phyloP scores from a whole-genome alignment of 306 rosid species.

The Delonix regia region DNA sequence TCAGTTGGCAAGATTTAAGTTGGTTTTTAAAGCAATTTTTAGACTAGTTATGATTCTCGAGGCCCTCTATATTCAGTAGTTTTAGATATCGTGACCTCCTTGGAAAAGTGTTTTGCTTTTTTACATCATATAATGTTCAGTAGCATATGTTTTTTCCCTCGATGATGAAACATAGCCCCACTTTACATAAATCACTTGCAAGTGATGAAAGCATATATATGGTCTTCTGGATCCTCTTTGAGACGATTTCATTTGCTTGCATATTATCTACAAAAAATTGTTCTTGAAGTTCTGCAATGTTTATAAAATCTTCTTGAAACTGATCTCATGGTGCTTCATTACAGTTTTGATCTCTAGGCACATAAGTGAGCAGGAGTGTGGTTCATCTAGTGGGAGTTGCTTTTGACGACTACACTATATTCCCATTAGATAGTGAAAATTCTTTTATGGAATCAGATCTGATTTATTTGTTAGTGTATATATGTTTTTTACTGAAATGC shows the following conservation, averaged over 20 bases:
- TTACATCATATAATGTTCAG: background rate
- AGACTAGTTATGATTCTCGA: background rate
- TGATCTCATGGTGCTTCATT: background rate
- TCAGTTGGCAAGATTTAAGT: background rate
- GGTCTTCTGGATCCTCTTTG: constrained; percentile 14
- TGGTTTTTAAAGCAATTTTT: background rate
- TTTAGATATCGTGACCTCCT: background rate
- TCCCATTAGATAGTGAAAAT: background rate
- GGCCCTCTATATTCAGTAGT: background rate
- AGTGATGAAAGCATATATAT: background rate
- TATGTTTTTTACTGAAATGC: background rate
- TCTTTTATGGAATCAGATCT: background rate
- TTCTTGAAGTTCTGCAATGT: background rate
- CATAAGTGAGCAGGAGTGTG: background rate
- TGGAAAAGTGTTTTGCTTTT: background rate
- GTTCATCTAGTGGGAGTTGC: background rate
- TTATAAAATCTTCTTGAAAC: background rate
- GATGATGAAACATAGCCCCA: background rate
- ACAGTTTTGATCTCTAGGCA: background rate
- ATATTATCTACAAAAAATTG: background rate
- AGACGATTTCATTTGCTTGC: background rate
- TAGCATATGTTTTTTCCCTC: background rate
- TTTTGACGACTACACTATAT: background rate
- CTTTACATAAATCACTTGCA: background rate
- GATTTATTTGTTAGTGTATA: constrained; percentile 4